Evolutionary conservation across 2,329 filamentous ascomycete species (phyloP).

Genomic region (Raffaelea albimanens): DNA sequence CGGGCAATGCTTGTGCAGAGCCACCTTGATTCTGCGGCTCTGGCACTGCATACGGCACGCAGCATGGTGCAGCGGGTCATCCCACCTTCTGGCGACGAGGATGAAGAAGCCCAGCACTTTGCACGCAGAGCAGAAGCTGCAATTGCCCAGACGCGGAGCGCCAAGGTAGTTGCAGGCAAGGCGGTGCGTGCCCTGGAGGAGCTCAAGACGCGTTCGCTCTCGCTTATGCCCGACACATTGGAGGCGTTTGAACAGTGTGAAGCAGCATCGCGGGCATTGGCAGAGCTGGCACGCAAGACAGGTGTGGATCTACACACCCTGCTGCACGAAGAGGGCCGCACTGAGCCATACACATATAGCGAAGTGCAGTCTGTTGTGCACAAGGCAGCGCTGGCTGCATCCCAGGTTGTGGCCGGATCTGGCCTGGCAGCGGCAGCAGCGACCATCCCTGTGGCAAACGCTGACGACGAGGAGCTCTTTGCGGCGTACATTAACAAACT

Average conservation of each 20-base stretch:
- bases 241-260: constrained; percentile 65
- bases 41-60: constrained; percentile 54
- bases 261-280: constrained; percentile 52
- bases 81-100: constrained; percentile 47
- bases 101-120: constrained; percentile 59
- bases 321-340: constrained; percentile 62
- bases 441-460: background rate
- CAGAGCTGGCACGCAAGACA: constrained; percentile 55
- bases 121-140: constrained; percentile 61
- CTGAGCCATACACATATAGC: constrained; percentile 54
- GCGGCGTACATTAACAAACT: constrained; percentile 59
- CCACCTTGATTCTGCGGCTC: constrained; percentile 69
- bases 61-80: constrained; percentile 59
- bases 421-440: background rate
- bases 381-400: constrained; percentile 31
- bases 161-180: constrained; percentile 77
- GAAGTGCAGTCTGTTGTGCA: constrained; percentile 59
- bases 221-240: constrained; percentile 57
- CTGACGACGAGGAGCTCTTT: constrained; percentile 57
- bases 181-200: constrained; percentile 69
- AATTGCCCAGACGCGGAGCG: constrained; percentile 66
- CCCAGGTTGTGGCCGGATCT: constrained; percentile 20
- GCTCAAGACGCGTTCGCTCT: constrained; percentile 64
- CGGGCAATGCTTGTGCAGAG: constrained; percentile 66
- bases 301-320: constrained; percentile 57